Percentiles rank a stretch among this genome's conserved stretches.
These are phyloP conservation scores for Fraxinus latifolia DNA, from an alignment of 305 asterid genomes.

Conservation along the genomic window DNA sequence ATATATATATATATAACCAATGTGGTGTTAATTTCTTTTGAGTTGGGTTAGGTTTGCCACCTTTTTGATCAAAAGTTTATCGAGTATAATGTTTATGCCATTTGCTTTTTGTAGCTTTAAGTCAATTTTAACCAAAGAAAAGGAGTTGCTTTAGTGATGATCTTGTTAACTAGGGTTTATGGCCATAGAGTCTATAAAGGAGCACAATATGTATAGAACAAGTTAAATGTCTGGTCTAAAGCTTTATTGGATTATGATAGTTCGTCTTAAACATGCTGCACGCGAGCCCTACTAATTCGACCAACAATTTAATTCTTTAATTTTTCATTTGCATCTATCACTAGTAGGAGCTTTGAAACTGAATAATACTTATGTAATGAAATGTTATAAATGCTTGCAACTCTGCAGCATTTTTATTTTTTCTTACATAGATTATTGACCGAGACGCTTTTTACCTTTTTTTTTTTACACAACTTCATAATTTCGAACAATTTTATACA, in stretches of 20 bases:
- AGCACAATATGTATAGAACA: background rate
- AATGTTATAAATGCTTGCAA: background rate
- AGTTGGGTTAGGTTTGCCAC: background rate
- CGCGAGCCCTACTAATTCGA: too few relatives aligned
- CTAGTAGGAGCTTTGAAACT: background rate
- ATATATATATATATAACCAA: background rate
- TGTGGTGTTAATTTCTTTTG: conserved; percentile 10
- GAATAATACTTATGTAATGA: background rate
- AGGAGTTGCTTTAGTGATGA: background rate
- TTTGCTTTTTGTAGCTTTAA: background rate
- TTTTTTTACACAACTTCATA: too few relatives aligned
- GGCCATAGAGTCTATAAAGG: background rate
- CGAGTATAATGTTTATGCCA: background rate
- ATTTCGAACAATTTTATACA: background rate
- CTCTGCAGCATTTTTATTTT: background rate
- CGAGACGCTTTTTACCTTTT: too few relatives aligned
- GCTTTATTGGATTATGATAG: background rate
- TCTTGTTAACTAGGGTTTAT: background rate
- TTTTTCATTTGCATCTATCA: background rate
- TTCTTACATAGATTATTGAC: too few relatives aligned
- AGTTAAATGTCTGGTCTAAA: background rate
- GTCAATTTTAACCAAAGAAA: background rate
- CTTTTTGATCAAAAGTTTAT: background rate
- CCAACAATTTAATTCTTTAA: background rate
- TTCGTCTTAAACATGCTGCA: background rate